Evolutionary conservation across 805 yeast genomes (phyloP).

Genomic region (Kuraishia ogatae): DNA sequence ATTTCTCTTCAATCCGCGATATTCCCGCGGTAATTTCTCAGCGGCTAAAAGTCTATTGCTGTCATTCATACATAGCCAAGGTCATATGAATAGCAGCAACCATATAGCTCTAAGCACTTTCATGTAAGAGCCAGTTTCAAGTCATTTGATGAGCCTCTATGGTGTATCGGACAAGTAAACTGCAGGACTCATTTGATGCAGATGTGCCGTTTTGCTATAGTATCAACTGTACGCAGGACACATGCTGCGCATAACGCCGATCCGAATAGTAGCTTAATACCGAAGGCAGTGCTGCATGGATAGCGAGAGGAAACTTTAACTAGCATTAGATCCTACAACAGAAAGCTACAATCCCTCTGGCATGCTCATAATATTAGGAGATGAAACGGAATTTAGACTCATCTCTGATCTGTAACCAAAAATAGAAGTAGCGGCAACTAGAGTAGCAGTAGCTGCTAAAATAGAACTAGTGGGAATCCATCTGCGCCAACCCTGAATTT

Average conservation of each 20-base stretch:
- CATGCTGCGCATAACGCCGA: neutral
- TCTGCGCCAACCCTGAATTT: too few species aligned
- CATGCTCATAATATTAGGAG: neutral
- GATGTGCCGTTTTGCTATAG: neutral
- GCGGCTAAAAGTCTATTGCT: neutral
- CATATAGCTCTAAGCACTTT: too few species aligned
- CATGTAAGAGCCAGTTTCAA: too few species aligned
- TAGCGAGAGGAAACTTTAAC: neutral
- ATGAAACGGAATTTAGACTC: neutral
- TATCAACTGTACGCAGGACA: too few species aligned
- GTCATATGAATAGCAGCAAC: too few species aligned
- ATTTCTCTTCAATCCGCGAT: too few species aligned
- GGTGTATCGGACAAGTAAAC: too few species aligned
- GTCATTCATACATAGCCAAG: neutral
- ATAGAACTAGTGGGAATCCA: too few species aligned
- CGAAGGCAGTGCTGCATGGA: neutral
- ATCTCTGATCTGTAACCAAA: neutral
- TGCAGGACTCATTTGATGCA: neutral
- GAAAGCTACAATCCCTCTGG: neutral
- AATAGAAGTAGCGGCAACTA: neutral
- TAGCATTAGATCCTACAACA: neutral
- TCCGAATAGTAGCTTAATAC: too few species aligned
- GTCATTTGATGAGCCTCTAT: too few species aligned
- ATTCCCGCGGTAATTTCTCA: too few species aligned
- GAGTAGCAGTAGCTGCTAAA: too few species aligned